Evolutionary conservation across 768 basidiomycete genomes (phyloP).

Genomic region (Leucocoprinus leucothites): DNA sequence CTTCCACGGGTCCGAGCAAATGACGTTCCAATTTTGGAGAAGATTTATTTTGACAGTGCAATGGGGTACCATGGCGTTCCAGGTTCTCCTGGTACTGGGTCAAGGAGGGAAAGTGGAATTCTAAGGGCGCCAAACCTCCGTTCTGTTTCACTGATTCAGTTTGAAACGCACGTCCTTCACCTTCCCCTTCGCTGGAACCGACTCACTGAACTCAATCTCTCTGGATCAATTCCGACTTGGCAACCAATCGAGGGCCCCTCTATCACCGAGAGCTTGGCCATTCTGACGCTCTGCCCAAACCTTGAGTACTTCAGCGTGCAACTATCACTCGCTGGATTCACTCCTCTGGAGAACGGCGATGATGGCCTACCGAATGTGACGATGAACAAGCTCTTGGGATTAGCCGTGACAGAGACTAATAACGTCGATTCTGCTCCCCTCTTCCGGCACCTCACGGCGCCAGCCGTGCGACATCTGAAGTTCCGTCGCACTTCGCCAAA

Average conservation of each 20-base stretch:
- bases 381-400: slow-evolving; percentile 1
- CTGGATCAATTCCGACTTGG: slow-evolving; percentile 7
- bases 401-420: slow-evolving; percentile 7
- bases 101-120: slow-evolving; percentile 10
- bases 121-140: slow-evolving; percentile 6
- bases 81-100: slow-evolving; percentile 2
- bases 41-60: slow-evolving; percentile 10
- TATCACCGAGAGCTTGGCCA: slow-evolving; percentile 6
- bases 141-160: slow-evolving; percentile 8
- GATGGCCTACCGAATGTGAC: slow-evolving; percentile 7
- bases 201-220: slow-evolving; percentile 11
- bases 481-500: slow-evolving; percentile 8
- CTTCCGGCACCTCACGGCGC: slow-evolving; percentile 3
- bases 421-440: slow-evolving; percentile 10
- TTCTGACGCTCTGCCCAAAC: slow-evolving; percentile 7
- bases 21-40: slow-evolving; percentile 9
- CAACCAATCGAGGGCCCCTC: slow-evolving; percentile 8
- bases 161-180: slow-evolving; percentile 9
- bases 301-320: slow-evolving; percentile 12
- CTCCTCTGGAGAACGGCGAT: slow-evolving; percentile 3
- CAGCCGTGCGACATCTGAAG: slow-evolving; percentile 8
- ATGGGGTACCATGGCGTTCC: slow-evolving; percentile 10
- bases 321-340: slow-evolving; percentile 9
- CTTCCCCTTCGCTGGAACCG: slow-evolving; percentile 9
- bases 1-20: slow-evolving; percentile 2